Evolutionary conservation across 2,329 filamentous ascomycete genomes (phyloP).

Genomic region (Metarhizium sp.): DNA sequence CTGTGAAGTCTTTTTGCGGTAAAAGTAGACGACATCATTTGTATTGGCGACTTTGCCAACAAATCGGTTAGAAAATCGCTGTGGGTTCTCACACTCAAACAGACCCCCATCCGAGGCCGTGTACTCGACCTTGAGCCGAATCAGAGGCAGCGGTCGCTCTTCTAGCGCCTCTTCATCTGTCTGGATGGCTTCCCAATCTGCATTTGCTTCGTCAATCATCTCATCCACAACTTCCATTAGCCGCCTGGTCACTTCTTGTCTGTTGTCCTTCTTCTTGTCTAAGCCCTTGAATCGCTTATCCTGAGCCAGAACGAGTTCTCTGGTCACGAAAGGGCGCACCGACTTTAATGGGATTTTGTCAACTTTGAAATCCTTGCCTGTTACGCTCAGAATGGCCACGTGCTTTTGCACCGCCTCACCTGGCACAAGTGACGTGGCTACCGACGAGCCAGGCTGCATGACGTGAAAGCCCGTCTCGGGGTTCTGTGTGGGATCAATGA

Average conservation of each 20-base stretch:
- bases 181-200: slow-evolving; percentile 73
- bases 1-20: slow-evolving; percentile 70
- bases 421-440: slow-evolving; percentile 83
- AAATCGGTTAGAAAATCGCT: slow-evolving; percentile 91
- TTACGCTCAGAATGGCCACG: slow-evolving; percentile 76
- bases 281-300: slow-evolving; percentile 70
- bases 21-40: slow-evolving; percentile 88
- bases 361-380: slow-evolving; percentile 68
- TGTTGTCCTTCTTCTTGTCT: slow-evolving; percentile 74
- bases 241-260: slow-evolving; percentile 67
- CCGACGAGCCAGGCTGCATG: slow-evolving; percentile 94
- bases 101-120: slow-evolving; percentile 74
- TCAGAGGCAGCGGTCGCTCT: slow-evolving; percentile 65
- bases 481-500: slow-evolving; percentile 77
- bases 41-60: slow-evolving; percentile 84
- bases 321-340: slow-evolving; percentile 83
- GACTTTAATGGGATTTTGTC: slow-evolving; percentile 78
- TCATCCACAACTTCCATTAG: slow-evolving; percentile 73
- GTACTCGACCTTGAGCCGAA: slow-evolving; percentile 86
- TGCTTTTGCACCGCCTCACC: slow-evolving; percentile 90
- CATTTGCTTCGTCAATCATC: slow-evolving; percentile 76
- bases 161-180: slow-evolving; percentile 50
- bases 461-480: slow-evolving; percentile 86
- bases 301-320: slow-evolving; percentile 67
- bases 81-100: slow-evolving; percentile 90